These are phyloP conservation scores for Madurella fahalii DNA, from an alignment of 2,329 filamentous ascomycete species.

Conservation along the genomic window DNA sequence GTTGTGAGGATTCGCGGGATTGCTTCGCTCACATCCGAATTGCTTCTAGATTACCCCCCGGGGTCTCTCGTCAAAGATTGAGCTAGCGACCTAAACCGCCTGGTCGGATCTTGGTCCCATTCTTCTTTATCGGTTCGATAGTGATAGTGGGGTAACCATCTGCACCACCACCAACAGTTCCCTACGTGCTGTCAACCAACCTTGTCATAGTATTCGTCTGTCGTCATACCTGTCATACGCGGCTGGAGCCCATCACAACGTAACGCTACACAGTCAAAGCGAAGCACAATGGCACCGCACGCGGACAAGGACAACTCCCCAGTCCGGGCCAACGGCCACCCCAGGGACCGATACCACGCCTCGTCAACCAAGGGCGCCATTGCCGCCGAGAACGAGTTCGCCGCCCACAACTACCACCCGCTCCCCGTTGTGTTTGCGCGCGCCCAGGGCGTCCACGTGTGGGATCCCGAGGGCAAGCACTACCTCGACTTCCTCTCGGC, in stretches of 20 bases:
- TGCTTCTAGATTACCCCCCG: background rate
- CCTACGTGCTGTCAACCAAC: background rate
- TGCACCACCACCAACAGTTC: conserved; percentile 1
- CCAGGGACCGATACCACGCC: conserved; percentile 57
- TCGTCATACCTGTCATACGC: too few species aligned
- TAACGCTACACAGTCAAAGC: background rate
- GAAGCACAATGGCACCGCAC: conserved; percentile 51
- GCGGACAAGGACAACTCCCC: conserved; percentile 41
- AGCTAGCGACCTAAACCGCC: background rate
- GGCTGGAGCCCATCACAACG: too few species aligned
- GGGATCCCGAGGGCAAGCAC: conserved; percentile 93
- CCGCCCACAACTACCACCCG: conserved; percentile 98
- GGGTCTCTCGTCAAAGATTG: background rate
- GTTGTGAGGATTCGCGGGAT: background rate
- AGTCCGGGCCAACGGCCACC: background rate
- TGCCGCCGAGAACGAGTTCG: conserved; percentile 72
- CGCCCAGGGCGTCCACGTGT: conserved; percentile 81
- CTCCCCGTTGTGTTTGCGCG: conserved; percentile 89
- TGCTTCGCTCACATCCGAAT: conserved; percentile 4
- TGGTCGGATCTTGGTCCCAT: conserved; percentile 1
- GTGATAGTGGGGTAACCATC: background rate
- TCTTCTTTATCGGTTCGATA: conserved; percentile 4
- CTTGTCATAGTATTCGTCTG: too few species aligned
- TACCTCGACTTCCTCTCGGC: conserved; percentile 98
- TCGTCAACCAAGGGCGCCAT: conserved; percentile 77